Base-by-base conservation (phyloP, 108 stramenopile genomes). In the Mayamaea pseudoterrestris region DNA sequence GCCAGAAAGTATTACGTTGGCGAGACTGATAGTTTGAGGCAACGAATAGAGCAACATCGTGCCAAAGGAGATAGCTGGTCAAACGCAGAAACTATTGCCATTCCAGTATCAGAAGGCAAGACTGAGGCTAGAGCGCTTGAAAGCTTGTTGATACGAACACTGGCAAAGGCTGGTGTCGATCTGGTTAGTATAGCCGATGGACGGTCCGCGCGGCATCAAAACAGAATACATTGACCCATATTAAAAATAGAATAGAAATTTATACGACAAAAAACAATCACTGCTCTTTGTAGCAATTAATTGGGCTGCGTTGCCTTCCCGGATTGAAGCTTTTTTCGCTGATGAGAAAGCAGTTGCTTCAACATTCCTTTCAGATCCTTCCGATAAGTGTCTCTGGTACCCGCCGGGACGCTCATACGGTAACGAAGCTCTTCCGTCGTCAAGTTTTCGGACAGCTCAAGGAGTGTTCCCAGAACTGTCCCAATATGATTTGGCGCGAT, bases 391-490 rank as follows among this genome's bases (percentile, higher is more conserved):
- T 89, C 87, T 16, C 80, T 62, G 4, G 71, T 47, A 17, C 80
- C 80, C 20, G 79, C 55, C 4, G 78, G 87, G 32, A 89, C 63
- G 35, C 74, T 81, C 81, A 89, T 81, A 2, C 87, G 71, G 64
- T 79, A 89, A 17, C 83, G 57, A 55, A 90, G 54, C 47, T 90
- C 89, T 49, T 90, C 81, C 2, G 89, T 85, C 14, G 78, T 74
- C 50, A 90, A 53, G 31, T 71, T 68, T 52, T 90, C 89, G 7
- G 83, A 80, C n/a, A 90, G 55, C 58, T 90, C 89, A 49, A 90
- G 44, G 41, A 90, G 53, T 0, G 89, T 83, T 8, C 89, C 89
- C 43, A 90, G 36, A 3, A 90, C 89, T 8, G 89, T 90, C 25
- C 61, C 66, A 27, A 90, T 90, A 45, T 85, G 83, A 60, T 90